These are phyloP conservation scores for Wilcoxina mikolae DNA, from an alignment of 495 filamentous ascomycete genomes.

Conservation along the genomic window DNA sequence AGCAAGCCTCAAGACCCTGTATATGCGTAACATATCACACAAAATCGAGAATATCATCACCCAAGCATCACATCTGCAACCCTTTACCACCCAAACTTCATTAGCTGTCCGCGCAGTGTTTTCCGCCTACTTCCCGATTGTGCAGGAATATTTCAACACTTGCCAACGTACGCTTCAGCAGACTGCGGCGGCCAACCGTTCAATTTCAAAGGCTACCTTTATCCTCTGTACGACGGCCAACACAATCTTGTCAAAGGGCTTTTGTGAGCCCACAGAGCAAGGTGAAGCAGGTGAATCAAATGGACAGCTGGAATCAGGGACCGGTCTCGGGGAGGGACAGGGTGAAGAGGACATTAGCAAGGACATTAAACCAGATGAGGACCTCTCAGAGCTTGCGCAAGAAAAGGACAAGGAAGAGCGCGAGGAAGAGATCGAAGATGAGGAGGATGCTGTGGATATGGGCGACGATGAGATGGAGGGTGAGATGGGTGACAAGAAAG, in stretches of 20 bases:
- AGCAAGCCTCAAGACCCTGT: constrained; percentile 42
- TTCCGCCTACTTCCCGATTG: constrained; percentile 52
- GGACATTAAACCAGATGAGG: constrained; percentile 83
- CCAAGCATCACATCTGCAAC: constrained; percentile 38
- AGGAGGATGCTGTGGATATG: constrained; percentile 86
- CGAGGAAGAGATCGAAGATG: constrained; percentile 51
- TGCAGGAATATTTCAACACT: constrained; percentile 54
- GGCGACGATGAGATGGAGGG: constrained; percentile 70
- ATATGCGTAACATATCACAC: constrained; percentile 39
- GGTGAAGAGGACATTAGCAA: constrained; percentile 96
- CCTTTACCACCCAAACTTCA: constrained; percentile 30
- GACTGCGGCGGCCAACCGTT: constrained; percentile 45
- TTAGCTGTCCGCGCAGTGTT: constrained; percentile 43
- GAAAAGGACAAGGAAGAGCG: constrained; percentile 45
- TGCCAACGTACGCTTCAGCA: constrained; percentile 39
- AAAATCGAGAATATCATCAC: constrained; percentile 39
- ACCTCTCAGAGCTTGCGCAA: constrained; percentile 79
- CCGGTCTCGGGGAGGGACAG: constrained; percentile 88
- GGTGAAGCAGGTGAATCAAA: constrained; percentile 41
- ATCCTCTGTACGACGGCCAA: constrained; percentile 59
- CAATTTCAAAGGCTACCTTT: constrained; percentile 57
- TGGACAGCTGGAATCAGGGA: constrained; percentile 76
- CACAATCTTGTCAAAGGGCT: constrained; percentile 65
- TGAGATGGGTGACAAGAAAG: constrained; percentile 50
- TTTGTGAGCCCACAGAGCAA: constrained; percentile 70